phyloP scores from a whole-genome alignment of 352 stramenopile genomes.

The Globisporangium takayamanum region DNA sequence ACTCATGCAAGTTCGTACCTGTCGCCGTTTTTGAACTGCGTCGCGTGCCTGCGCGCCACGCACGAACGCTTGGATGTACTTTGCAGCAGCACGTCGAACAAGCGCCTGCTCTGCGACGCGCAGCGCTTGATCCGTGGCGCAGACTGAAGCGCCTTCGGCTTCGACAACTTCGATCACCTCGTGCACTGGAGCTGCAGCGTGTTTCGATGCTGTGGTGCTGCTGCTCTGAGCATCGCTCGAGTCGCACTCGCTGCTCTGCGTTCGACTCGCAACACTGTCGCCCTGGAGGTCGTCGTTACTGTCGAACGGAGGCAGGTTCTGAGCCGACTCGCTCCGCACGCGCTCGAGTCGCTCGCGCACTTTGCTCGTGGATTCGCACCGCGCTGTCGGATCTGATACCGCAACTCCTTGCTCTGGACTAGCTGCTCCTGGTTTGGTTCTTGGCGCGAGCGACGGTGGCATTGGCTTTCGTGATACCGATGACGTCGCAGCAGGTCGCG shows the following conservation, averaged over 20 bases:
- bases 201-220: neutral
- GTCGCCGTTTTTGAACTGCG: slow-evolving; percentile 7
- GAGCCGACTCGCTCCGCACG: slow-evolving; percentile 14
- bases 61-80: slow-evolving; percentile 27
- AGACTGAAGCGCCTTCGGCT: slow-evolving; percentile 10
- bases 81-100: slow-evolving; percentile 19
- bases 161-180: slow-evolving; percentile 18
- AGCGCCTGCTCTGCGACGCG: slow-evolving; percentile 17
- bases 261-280: neutral
- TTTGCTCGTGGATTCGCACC: slow-evolving; percentile 20
- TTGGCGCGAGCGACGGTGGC: neutral
- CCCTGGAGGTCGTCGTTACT: neutral
- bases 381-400: neutral
- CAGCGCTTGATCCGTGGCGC: slow-evolving; percentile 14
- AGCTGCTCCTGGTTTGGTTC: neutral
- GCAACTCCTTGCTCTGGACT: neutral
- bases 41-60: slow-evolving; percentile 23
- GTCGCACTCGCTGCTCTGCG: neutral
- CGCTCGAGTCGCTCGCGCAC: slow-evolving; percentile 27
- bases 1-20: slow-evolving; percentile 1
- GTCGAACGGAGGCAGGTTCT: slow-evolving; percentile 3
- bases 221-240: neutral
- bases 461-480: neutral
- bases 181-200: neutral
- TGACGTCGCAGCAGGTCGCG: neutral